phyloP scores from a whole-genome alignment of 1,139 yeast species.

The Candida dubliniensis region DNA sequence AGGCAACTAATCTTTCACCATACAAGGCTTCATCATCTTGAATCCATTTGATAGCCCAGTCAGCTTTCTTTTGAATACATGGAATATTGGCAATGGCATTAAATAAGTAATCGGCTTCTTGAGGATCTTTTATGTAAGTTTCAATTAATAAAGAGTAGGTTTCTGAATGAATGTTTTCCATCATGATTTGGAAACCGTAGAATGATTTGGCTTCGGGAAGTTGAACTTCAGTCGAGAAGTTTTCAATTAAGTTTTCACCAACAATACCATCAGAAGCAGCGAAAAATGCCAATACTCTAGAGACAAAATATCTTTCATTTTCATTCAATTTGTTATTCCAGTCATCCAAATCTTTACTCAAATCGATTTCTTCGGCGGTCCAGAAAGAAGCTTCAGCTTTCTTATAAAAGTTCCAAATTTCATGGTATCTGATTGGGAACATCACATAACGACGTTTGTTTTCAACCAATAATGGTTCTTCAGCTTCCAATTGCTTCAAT shows the following conservation, averaged over 20 bases:
- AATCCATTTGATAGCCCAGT: constrained; percentile 98
- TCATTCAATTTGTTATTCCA: constrained; percentile 85
- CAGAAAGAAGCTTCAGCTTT: constrained; percentile 99
- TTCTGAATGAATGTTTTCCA: constrained; percentile 98
- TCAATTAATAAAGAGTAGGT: constrained; percentile 93
- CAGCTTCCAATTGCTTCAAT: constrained; percentile 73
- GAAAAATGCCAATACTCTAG: constrained; percentile 94
- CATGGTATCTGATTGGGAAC: constrained; percentile 97
- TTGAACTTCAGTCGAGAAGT: constrained; percentile 96
- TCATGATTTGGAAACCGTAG: constrained; percentile 99
- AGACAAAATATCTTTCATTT: constrained; percentile 86
- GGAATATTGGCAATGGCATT: constrained; percentile 95
- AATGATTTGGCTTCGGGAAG: constrained; percentile 97
- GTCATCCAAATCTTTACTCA: constrained; percentile 85
- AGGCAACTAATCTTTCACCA: constrained; percentile 95
- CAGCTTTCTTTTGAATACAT: constrained; percentile 92
- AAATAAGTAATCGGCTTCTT: constrained; percentile 83
- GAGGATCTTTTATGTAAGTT: constrained; percentile 91
- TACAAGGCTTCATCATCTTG: constrained; percentile 81
- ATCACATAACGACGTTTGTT: constrained; percentile 89
- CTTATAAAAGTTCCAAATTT: constrained; percentile 98
- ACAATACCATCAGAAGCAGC: constrained; percentile 99
- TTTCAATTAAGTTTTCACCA: constrained; percentile 94
- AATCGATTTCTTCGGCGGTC: constrained; percentile 99
- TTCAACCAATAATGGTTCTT: constrained; percentile 86